Evolutionary conservation across 2,329 filamentous ascomycete genomes (phyloP).

Genomic region (Penicillium sumatraense): DNA sequence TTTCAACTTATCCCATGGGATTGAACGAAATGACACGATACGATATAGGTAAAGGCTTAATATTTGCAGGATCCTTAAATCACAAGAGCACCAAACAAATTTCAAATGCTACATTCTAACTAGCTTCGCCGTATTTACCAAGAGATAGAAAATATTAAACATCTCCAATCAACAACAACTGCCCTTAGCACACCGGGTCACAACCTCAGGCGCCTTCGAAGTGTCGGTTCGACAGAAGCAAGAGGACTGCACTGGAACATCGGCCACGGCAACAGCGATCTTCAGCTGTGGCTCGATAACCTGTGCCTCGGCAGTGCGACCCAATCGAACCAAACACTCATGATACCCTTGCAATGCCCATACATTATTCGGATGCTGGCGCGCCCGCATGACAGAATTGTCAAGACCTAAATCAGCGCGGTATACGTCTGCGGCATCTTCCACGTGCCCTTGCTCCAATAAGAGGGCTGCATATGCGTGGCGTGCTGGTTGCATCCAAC

Average conservation of each 20-base stretch:
- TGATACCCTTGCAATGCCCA: slow-evolving; percentile 76
- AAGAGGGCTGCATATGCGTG: slow-evolving; percentile 73
- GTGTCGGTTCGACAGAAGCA: slow-evolving; percentile 58
- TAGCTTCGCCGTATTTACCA: background rate
- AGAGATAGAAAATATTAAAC: background rate
- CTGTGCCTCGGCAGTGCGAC: slow-evolving; percentile 52
- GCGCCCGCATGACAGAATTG: slow-evolving; percentile 64
- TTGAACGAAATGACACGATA: no score
- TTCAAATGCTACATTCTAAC: slow-evolving; percentile 1
- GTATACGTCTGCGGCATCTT: slow-evolving; percentile 63
- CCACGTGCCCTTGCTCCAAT: slow-evolving; percentile 66
- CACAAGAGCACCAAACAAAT: background rate
- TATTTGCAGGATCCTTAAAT: no score
- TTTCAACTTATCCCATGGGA: no score
- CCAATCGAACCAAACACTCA: slow-evolving; percentile 67
- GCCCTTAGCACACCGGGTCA: slow-evolving; percentile 14
- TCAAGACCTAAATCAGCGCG: slow-evolving; percentile 65
- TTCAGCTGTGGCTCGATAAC: slow-evolving; percentile 57
- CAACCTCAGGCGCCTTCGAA: slow-evolving; percentile 9
- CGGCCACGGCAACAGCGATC: slow-evolving; percentile 59
- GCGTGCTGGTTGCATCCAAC: slow-evolving; percentile 76
- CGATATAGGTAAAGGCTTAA: no score
- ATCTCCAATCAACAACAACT: slow-evolving; percentile 7
- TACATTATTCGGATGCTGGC: slow-evolving; percentile 73
- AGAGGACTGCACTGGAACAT: slow-evolving; percentile 62